Evolutionary conservation across 75 land plant species (phyloP).

Genomic region (Picea sitchensis): DNA sequence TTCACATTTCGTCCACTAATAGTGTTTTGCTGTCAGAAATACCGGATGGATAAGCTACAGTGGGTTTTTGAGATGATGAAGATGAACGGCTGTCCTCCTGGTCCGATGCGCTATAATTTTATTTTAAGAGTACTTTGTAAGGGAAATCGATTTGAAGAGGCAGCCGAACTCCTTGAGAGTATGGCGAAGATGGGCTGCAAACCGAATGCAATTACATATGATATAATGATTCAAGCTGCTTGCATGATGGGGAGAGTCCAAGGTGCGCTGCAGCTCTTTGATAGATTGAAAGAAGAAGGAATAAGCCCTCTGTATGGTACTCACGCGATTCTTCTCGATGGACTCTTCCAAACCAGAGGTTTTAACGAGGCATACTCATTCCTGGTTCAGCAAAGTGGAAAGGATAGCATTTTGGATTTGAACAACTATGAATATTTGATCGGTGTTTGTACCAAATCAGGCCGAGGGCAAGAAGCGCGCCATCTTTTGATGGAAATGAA

Average conservation of each 20-base stretch:
- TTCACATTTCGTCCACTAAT: background rate
- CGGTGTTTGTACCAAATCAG: background rate
- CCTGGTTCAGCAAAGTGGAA: background rate
- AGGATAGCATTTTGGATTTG: background rate
- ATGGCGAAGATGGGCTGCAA: background rate
- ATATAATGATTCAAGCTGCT: background rate
- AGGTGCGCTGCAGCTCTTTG: background rate
- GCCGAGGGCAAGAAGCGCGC: background rate
- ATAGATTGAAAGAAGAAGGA: background rate
- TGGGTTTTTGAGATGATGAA: constrained; percentile 1
- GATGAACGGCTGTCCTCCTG: background rate
- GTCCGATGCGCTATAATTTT: background rate
- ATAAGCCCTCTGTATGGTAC: background rate
- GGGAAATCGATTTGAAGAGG: background rate
- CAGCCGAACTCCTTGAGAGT: background rate
- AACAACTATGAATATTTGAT: constrained; percentile 7
- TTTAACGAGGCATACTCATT: background rate
- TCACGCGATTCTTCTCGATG: background rate
- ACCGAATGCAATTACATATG: background rate
- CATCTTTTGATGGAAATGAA: background rate
- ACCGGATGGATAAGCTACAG: background rate
- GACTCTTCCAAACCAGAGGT: background rate
- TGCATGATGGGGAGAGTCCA: background rate
- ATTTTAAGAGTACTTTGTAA: background rate
- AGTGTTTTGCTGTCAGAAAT: background rate